These are phyloP conservation scores for Paecilomyces formosus DNA, from an alignment of 2,329 filamentous ascomycete species.

Conservation along the genomic window DNA sequence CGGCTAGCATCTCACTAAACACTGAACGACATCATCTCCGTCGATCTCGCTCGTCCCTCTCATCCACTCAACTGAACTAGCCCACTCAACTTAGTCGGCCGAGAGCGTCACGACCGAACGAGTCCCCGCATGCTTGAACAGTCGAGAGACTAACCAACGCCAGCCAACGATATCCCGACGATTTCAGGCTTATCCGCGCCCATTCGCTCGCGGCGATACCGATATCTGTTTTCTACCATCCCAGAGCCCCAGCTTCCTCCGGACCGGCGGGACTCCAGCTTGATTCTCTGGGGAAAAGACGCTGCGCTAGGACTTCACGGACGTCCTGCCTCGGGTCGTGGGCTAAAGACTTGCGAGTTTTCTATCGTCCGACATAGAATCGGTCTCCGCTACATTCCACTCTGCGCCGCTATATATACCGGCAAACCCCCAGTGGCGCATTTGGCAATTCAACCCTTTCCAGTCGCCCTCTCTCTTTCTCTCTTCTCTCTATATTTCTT, in stretches of 20 bases:
- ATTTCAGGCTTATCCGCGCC: conserved; percentile 5
- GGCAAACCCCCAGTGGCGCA: not conserved
- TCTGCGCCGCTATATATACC: not conserved
- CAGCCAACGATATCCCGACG: conserved; percentile 4
- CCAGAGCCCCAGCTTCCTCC: not conserved
- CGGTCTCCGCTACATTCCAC: not conserved
- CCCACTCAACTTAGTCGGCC: not conserved
- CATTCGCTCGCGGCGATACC: conserved; percentile 5
- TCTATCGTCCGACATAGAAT: not conserved
- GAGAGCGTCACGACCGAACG: not conserved
- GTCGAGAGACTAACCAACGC: not conserved
- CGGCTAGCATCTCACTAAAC: not conserved
- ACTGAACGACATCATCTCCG: not conserved
- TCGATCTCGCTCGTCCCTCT: not conserved
- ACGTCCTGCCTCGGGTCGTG: not conserved
- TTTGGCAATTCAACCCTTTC: not conserved
- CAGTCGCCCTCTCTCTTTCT: conserved; percentile 1
- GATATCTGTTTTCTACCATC: not conserved
- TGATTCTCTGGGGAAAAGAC: not conserved
- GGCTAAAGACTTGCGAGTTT: not conserved
- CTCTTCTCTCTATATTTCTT: not conserved
- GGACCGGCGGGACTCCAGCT: not conserved
- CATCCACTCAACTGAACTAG: no score
- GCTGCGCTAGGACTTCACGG: not conserved
- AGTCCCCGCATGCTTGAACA: not conserved